Evolutionary conservation across 805 yeast genomes (phyloP).

Genomic region (Clavispora vitiphila): DNA sequence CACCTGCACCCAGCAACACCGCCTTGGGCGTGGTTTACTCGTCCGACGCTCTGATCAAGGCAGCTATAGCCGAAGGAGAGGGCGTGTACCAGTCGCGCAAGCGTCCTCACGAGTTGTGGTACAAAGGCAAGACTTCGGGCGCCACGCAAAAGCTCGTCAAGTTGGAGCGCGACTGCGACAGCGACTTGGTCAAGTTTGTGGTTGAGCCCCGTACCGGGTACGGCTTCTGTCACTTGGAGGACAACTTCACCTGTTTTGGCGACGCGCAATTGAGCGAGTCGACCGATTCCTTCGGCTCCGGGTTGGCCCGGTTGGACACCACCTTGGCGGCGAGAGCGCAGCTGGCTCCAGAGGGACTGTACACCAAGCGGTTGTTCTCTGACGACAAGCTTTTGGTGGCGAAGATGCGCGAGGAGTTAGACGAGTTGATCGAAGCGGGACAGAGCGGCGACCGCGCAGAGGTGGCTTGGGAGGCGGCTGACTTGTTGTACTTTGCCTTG

Average conservation of each 20-base stretch:
- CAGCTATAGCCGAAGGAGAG: conserved; percentile 71
- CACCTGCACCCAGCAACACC: conserved; percentile 50
- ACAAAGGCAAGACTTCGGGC: conserved; percentile 94
- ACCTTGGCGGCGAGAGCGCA: conserved; percentile 57
- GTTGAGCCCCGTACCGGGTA: conserved; percentile 75
- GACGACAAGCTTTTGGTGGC: conserved; percentile 76
- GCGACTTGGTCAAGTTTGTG: conserved; percentile 81
- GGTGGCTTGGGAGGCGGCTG: conserved; percentile 97
- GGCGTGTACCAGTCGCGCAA: conserved; percentile 95
- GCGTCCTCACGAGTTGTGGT: conserved; percentile 79
- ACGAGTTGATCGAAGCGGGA: conserved; percentile 85
- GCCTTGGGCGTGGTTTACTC: conserved; percentile 88
- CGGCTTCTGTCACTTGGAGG: conserved; percentile 90
- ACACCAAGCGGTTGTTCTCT: conserved; percentile 80
- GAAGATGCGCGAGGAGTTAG: conserved; percentile 93
- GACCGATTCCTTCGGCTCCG: conserved; percentile 49
- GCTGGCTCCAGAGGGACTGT: conserved; percentile 88
- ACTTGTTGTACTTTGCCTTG: conserved; percentile 58
- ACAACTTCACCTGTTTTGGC: conserved; percentile 67
- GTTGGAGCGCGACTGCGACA: conserved; percentile 82
- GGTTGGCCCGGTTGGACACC: conserved; percentile 63
- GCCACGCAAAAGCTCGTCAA: conserved; percentile 75
- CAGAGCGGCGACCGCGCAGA: conserved; percentile 38
- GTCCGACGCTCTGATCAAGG: conserved; percentile 71
- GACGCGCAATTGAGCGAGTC: conserved; percentile 30